Evolutionary conservation across 176 grass and related monocot genomes (phyloP), one percentile per base, ranked within the genome.

Genomic region (Aechmea fasciata): DNA sequence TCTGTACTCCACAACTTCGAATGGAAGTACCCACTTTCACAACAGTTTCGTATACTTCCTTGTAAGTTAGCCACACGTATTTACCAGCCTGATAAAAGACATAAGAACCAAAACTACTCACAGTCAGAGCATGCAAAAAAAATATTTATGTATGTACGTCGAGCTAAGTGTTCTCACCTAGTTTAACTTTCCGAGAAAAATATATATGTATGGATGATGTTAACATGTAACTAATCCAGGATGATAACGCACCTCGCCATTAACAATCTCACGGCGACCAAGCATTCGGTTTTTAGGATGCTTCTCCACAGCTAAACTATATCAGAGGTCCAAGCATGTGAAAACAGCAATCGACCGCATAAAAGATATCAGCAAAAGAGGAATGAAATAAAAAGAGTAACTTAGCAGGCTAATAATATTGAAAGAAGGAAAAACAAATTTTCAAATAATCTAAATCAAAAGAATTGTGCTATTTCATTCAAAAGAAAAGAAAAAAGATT

Each of bases 11-110:
- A 69, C 74, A 33, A 69, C 71, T 91, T 68, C 87, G 79, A 25
- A 96, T 85, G 71, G 91, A 80, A 76, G 89, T 77, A 9, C 87
- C 87, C 33, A 88, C 51, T 59, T 81, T 85, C 19, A 51, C 83
- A 49, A 81, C 82, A 63, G 81, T 65, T 68, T 61, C 84, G 77
- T 88, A 81, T 11, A 91, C 87, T 51, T 91, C 84, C 57, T 85
- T 83, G 17, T 88, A 96, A 64, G 91, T 91, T 25, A 71, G 75
- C 91, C 91, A 96, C 9, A 73, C 72, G 10, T 91, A 96, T 72
- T 69, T 59, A 53, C 87, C 87, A 72, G 87, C 81, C 91, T 96
- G 68, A 71, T 2, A 57, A 49, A 11, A 13, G 18, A 67, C 4
- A 10, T 15, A 24, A 57, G 3, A 12, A n/a, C 6, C 41, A 25